A percentile compares a stretch with the other conserved stretches of the same genome.
These are phyloP conservation scores for Musa beccarii DNA, from an alignment of 176 grass and related monocot species.

Conservation along the genomic window DNA sequence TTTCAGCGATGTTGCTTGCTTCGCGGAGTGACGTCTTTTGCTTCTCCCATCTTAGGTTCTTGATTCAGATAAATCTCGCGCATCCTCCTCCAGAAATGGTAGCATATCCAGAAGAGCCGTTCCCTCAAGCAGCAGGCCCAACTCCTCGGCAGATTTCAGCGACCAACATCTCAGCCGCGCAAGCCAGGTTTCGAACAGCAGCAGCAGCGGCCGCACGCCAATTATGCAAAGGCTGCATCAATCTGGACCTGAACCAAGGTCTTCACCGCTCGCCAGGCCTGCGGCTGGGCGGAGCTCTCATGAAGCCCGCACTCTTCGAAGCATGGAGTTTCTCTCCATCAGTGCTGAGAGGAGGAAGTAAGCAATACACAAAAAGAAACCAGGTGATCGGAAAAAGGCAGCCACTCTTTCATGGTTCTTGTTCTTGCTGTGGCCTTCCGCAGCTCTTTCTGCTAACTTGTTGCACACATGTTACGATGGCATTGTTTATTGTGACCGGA, in stretches of 20 bases:
- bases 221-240: slow-evolving; percentile 59
- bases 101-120: slow-evolving; percentile 49
- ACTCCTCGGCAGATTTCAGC: slow-evolving; percentile 41
- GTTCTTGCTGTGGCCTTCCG: too few relatives aligned
- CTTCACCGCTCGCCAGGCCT: slow-evolving; percentile 28
- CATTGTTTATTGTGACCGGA: neutral
- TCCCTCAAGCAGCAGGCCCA: slow-evolving; percentile 33
- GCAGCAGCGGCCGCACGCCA: slow-evolving; percentile 47
- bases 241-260: slow-evolving; percentile 42
- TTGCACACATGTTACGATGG: neutral
- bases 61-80: slow-evolving; percentile 38
- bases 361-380: neutral
- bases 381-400: neutral
- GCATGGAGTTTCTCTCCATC: slow-evolving; percentile 67
- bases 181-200: slow-evolving; percentile 29
- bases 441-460: too few relatives aligned
- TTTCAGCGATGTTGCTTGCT: neutral
- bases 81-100: slow-evolving; percentile 42
- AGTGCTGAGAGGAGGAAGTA: slow-evolving; percentile 61
- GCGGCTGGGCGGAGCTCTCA: slow-evolving; percentile 7
- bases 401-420: neutral
- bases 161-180: slow-evolving; percentile 30
- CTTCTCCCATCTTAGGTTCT: slow-evolving; percentile 23
- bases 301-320: slow-evolving; percentile 38
- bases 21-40: neutral